Percentiles rank a stretch among this genome's conserved stretches.
Evolutionary conservation across 257 asterid genomes (phyloP).

Genomic region (Handroanthus guayacan): DNA sequence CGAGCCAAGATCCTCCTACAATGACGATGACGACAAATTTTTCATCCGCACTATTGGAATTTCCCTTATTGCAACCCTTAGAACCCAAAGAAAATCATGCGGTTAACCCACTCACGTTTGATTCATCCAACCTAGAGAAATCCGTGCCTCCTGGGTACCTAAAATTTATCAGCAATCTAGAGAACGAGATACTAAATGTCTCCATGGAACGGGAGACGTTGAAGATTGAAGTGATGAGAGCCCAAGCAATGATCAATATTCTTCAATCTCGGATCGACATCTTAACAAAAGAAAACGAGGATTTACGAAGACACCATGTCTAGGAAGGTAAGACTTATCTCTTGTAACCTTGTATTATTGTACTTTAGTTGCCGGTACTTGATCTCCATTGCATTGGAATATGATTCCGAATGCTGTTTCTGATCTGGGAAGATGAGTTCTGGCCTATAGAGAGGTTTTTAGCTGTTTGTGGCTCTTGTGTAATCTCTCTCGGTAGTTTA

Average conservation of each 20-base stretch:
- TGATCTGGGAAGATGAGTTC: slow-evolving; percentile 49
- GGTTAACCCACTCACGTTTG: slow-evolving; percentile 54
- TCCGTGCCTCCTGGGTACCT: slow-evolving; percentile 94
- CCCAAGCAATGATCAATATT: slow-evolving; percentile 88
- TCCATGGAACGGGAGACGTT: slow-evolving; percentile 90
- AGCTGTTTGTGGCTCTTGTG: slow-evolving; percentile 28
- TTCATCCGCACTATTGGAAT: slow-evolving; percentile 66
- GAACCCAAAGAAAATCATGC: slow-evolving; percentile 68
- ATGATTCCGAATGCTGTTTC: slow-evolving; percentile 35
- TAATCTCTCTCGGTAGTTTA: slow-evolving; percentile 44
- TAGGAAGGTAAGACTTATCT: slow-evolving; percentile 39
- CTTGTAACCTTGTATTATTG: slow-evolving; percentile 26
- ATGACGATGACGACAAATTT: slow-evolving; percentile 72
- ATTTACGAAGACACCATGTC: slow-evolving; percentile 45
- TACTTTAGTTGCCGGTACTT: slow-evolving; percentile 32
- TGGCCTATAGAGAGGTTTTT: slow-evolving; percentile 40
- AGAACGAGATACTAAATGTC: slow-evolving; percentile 78
- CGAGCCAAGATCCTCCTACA: slow-evolving; percentile 74
- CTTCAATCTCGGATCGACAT: slow-evolving; percentile 79
- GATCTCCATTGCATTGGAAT: slow-evolving; percentile 26
- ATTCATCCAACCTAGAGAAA: slow-evolving; percentile 90
- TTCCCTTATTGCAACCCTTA: slow-evolving; percentile 63
- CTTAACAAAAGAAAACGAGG: slow-evolving; percentile 73
- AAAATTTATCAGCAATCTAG: slow-evolving; percentile 84
- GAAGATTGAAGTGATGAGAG: slow-evolving; percentile 97